Evolutionary conservation across 2,329 filamentous ascomycete genomes (phyloP).

Genomic region (Aspergillus nomiae): DNA sequence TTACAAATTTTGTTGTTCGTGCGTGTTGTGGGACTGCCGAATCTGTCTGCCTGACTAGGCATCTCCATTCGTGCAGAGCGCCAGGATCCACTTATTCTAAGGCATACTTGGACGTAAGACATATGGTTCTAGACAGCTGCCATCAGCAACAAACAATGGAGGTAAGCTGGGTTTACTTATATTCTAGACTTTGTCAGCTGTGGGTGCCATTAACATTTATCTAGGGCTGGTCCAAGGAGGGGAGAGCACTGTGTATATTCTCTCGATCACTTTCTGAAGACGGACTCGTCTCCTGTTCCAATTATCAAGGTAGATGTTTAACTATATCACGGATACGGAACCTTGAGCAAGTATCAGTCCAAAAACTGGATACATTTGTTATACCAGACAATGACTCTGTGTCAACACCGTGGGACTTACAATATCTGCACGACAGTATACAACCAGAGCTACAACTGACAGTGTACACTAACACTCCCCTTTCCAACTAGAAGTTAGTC

Average conservation of each 20-base stretch:
- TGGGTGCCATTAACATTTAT: not conserved
- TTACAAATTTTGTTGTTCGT: not conserved
- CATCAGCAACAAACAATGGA: not conserved
- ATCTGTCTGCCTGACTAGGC: not conserved
- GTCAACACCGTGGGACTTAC: not conserved
- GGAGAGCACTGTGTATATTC: too few species aligned
- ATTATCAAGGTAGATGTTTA: too few species aligned
- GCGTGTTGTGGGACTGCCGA: not conserved
- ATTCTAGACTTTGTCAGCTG: not conserved
- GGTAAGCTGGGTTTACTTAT: not conserved
- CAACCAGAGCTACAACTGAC: not conserved
- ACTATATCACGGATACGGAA: too few species aligned
- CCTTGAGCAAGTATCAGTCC: not conserved
- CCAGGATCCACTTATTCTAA: not conserved
- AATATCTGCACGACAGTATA: not conserved
- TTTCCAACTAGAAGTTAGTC: not conserved
- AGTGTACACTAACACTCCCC: not conserved
- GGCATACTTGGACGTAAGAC: not conserved
- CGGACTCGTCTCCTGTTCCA: too few species aligned
- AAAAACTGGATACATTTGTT: not conserved
- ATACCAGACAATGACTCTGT: not conserved
- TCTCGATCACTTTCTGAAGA: too few species aligned
- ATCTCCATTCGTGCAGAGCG: not conserved
- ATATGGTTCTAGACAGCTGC: not conserved
- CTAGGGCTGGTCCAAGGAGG: not conserved